Base-by-base conservation (phyloP, 495 filamentous ascomycete species). In the Penicillium maclennaniae region DNA sequence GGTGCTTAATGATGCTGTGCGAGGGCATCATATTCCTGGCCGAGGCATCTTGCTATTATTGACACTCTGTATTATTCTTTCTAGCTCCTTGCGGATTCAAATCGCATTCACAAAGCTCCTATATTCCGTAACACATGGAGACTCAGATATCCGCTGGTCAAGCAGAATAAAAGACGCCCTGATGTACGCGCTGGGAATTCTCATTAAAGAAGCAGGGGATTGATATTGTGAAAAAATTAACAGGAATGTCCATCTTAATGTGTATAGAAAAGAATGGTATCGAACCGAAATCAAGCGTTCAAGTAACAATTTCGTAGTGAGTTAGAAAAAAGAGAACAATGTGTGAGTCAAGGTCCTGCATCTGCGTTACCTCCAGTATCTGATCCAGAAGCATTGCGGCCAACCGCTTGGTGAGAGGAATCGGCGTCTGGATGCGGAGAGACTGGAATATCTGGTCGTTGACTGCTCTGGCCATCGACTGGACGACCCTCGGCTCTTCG, bases 401-500 rank as follows among this genome's bases (percentile, higher is more conserved):
- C 16, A 45, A 39, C 37, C 4, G 45, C 44, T 43, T 39, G 53
- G 12, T 45, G 43, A 2, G 53, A 43, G 0, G 39, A 54, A 1
- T 43, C 47, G 3, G 45, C 41, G 15, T 55, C 55, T n/a, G 38
- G 49, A 2, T 56, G 59, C 6, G 58, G 56, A 36, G 58, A 58
- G 1, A 12, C 26, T 3, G 54, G 51, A 36, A 23, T 8, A 40
- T 51, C 57, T 8, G 54, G 20, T 42, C 46, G 51, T 9, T 45
- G 50, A 38, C 44, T 53, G 23, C 44, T 51, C n/a, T 51, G 55
- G 25, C 36, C 45, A 12, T 67, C 63, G 19, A 26, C 47, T 26
- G 59, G 25, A 47, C 61, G 53, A 56, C 56, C 51, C 50, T 61
- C 52, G 21, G 66, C 64, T 25, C 69, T 53, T 54, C 80, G 53